phyloP scores from a whole-genome alignment of 2,329 filamentous ascomycete genomes.

The Scolecobasidium constrictum region DNA sequence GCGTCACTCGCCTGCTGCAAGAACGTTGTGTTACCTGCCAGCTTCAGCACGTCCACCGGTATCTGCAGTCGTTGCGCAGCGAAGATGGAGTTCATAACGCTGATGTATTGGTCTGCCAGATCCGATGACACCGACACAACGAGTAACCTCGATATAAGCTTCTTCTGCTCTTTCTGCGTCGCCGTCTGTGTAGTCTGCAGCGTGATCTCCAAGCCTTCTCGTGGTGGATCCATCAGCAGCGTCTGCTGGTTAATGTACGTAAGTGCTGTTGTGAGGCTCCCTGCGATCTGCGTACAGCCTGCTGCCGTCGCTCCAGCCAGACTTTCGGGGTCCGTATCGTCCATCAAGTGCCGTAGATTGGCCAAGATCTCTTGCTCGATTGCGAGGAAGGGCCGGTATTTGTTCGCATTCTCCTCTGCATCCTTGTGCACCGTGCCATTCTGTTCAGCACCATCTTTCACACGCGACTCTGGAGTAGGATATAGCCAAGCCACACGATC shows the following conservation, averaged over 20 bases:
- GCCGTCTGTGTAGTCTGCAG: slow-evolving; percentile 11
- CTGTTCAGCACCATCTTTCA: slow-evolving; percentile 67
- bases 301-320: slow-evolving; percentile 60
- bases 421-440: slow-evolving; percentile 16
- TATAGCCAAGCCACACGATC: slow-evolving; percentile 86
- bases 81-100: slow-evolving; percentile 97
- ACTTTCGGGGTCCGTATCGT: slow-evolving; percentile 47
- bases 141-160: slow-evolving; percentile 69
- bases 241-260: slow-evolving; percentile 78
- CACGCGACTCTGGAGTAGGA: slow-evolving; percentile 51
- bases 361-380: slow-evolving; percentile 71
- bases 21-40: slow-evolving; percentile 80
- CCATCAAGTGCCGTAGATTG: slow-evolving; percentile 64
- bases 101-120: slow-evolving; percentile 83
- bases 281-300: slow-evolving; percentile 68
- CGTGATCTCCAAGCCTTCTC: slow-evolving; percentile 21
- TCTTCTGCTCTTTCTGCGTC: not conserved
- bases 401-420: slow-evolving; percentile 49
- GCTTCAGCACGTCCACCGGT: slow-evolving; percentile 82
- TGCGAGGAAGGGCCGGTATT: slow-evolving; percentile 83
- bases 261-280: slow-evolving; percentile 80
- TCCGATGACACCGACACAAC: slow-evolving; percentile 84
- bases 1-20: slow-evolving; percentile 81
- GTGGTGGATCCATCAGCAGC: slow-evolving; percentile 46
- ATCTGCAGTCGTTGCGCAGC: slow-evolving; percentile 81